Evolutionary conservation across 306 rosid genomes (phyloP).

Genomic region (Malus sylvestris): DNA sequence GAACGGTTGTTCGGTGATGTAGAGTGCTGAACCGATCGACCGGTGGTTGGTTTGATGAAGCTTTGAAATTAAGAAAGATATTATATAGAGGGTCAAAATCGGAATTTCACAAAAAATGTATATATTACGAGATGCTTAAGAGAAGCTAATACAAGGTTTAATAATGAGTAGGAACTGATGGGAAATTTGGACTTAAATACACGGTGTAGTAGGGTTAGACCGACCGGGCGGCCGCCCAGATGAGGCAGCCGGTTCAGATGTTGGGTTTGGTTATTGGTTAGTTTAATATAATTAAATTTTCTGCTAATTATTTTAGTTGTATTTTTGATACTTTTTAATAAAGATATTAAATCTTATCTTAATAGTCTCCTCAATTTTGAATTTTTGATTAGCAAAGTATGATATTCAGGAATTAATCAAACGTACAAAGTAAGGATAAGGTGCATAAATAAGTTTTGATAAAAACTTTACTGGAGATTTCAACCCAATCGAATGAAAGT

Average conservation of each 20-base stretch:
- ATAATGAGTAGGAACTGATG: background rate
- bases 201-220: background rate
- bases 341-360: background rate
- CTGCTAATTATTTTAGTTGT: background rate
- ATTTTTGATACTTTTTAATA: background rate
- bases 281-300: background rate
- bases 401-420: too few relatives aligned
- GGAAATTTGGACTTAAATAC: background rate
- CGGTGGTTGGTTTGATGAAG: background rate
- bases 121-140: background rate
- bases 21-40: slow-evolving; percentile 7
- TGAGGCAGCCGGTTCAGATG: slow-evolving; percentile 15
- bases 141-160: background rate
- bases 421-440: too few relatives aligned
- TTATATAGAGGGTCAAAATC: background rate
- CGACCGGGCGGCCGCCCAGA: slow-evolving; percentile 4
- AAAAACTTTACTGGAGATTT: too few relatives aligned
- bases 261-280: background rate
- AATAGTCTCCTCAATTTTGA: background rate
- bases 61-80: too few relatives aligned
- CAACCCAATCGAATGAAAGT: too few relatives aligned
- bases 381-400: too few relatives aligned
- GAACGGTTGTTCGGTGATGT: slow-evolving; percentile 79
- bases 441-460: too few relatives aligned
- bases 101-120: background rate